Evolutionary conservation across 306 rosid species (phyloP), one percentile per base, ranked within the genome.

Genomic region (Cicer pinnatifidum): DNA sequence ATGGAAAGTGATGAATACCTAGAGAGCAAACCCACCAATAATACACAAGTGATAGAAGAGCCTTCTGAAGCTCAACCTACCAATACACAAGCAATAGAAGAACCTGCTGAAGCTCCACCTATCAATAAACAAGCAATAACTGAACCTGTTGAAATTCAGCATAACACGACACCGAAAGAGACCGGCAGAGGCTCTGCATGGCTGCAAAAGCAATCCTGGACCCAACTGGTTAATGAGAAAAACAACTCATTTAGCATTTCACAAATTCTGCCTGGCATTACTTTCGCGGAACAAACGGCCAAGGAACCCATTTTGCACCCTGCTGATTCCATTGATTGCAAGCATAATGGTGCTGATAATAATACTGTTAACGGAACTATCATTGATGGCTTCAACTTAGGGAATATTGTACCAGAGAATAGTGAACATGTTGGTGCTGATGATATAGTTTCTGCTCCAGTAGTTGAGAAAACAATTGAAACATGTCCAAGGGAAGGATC

Each of bases 171-270:
- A 11, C 79, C 85, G 7, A 78, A 57, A 35, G 72, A 84, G 69
- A 72, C 83, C 0, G 88, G 93, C 23, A 86, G 90, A 79, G 98
- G 96, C 43, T 53, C 90, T 73, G 77, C 90, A 5, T 91, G 98
- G 98, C 71, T 74, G 82, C 88, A 76, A 76, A 88, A 85, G 59
- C 80, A 82, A 51, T 91, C 98, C 5, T 93, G 98, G 98, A 91
- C 91, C 23, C 91, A 93, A 79, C 76, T 93, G 84, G 84, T 89
- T 48, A 9, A 66, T 33, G 80, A 79, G 66, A 64, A 60, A 75
- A 70, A 52, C 43, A 82, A 8, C 48, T 76, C 90, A 39, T 93
- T 93, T 81, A 89, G 93, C 86, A 85, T 93, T 60, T 75, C 85
- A 13, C 88, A 88, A 53, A 35, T 88, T 80, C 47, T 90, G 56